Evolutionary conservation across 2,329 filamentous ascomycete genomes (phyloP).

Genomic region (Claviceps pazoutovae): DNA sequence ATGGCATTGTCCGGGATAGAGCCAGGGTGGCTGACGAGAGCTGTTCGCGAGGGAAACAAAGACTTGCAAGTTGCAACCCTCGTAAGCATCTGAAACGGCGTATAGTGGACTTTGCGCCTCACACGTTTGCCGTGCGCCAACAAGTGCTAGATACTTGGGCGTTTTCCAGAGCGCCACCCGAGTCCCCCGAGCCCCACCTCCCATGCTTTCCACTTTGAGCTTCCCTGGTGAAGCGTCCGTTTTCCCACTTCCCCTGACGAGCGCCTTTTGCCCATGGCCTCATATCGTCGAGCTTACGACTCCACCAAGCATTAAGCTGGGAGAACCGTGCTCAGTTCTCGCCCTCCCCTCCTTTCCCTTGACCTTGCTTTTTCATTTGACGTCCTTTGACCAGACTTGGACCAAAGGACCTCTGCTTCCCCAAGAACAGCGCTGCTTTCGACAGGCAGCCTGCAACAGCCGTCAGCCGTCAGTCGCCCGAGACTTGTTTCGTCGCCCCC

Average conservation of each 20-base stretch:
- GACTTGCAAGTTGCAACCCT: background rate
- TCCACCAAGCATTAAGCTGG: background rate
- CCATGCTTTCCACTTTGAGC: background rate
- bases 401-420: no score
- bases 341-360: no score
- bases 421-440: no score
- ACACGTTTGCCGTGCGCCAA: background rate
- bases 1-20: background rate
- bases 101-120: background rate
- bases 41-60: background rate
- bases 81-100: conserved; percentile 3
- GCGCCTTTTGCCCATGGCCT: background rate
- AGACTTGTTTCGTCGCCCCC: background rate
- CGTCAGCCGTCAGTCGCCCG: background rate
- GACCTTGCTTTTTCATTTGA: no score
- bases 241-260: conserved; percentile 3
- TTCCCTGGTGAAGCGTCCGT: background rate
- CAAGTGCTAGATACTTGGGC: background rate
- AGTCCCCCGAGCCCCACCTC: background rate
- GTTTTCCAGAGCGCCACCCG: background rate
- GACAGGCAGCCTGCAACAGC: no score
- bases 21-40: background rate
- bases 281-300: background rate
- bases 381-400: no score
- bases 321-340: background rate